Conservation (phyloP, 179 eudicot species). For the Spinacia oleracea region DNA sequence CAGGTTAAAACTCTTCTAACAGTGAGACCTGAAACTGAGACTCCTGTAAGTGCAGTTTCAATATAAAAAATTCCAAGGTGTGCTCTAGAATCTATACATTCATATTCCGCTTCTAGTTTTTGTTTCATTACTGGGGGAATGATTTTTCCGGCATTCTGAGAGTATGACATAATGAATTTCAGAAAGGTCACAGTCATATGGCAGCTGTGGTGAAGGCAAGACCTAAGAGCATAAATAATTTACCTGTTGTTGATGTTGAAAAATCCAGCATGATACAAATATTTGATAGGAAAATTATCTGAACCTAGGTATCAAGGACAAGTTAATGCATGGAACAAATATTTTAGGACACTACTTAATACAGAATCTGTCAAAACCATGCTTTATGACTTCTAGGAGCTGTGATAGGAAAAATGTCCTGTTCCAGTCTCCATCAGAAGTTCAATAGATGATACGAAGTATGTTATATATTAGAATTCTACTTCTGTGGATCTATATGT, state of each 20-base stretch:
- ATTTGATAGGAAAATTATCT: constrained; percentile 44
- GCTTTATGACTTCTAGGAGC: background rate
- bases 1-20: constrained; percentile 95
- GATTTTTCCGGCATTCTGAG: constrained; percentile 23
- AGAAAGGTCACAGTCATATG: constrained; percentile 85
- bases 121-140: background rate
- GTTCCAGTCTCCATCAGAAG: background rate
- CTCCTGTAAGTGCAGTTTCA: constrained; percentile 95
- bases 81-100: background rate
- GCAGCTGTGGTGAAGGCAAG: constrained; percentile 91
- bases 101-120: background rate
- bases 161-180: constrained; percentile 61
- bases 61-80: constrained; percentile 95
- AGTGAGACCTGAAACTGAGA: constrained; percentile 91
- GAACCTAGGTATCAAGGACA: background rate
- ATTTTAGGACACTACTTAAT: background rate
- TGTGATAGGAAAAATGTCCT: background rate
- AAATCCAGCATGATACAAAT: constrained; percentile 38
- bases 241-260: constrained; percentile 40
- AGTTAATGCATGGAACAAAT: background rate
- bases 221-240: constrained; percentile 40
- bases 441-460: background rate
- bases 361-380: background rate
- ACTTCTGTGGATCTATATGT: background rate
- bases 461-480: background rate